These are phyloP conservation scores for Geotrichum bryndzae DNA, from an alignment of 1,139 yeast species.

Conservation along the genomic window DNA sequence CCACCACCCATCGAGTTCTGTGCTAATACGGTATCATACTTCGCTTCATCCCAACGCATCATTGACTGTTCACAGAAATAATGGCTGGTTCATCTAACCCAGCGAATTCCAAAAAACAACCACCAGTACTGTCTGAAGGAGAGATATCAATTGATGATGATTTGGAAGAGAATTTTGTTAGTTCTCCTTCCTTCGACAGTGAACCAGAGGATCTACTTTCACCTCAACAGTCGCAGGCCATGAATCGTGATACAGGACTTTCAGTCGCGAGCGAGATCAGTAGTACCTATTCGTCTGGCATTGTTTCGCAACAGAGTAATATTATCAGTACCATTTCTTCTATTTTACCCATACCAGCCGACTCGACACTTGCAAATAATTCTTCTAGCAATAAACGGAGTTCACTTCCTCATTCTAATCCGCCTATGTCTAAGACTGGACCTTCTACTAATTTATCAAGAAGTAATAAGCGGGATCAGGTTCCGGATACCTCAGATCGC, in stretches of 20 bases:
- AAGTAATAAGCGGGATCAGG: neutral
- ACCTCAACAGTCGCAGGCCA: neutral
- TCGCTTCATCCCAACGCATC: neutral
- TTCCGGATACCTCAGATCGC: neutral
- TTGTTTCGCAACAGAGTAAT: neutral
- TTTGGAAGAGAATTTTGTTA: neutral
- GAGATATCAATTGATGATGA: neutral
- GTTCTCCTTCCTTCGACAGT: neutral
- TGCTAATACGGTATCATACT: neutral
- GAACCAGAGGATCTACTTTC: neutral
- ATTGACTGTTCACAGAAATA: neutral
- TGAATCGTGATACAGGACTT: neutral
- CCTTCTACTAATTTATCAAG: neutral
- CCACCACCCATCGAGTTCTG: neutral
- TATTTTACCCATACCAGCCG: no score
- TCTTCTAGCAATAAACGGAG: neutral
- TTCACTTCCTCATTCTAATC: neutral
- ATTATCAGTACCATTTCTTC: no score
- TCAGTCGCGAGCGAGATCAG: neutral
- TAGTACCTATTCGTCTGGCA: neutral
- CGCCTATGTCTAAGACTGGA: neutral
- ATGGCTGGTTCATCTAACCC: neutral
- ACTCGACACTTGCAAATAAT: neutral
- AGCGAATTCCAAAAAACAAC: neutral
- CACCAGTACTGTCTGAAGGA: neutral